Evolutionary conservation across 2,329 filamentous ascomycete species (phyloP), one percentile per base, ranked within the genome.

Genomic region (Achaetomium macrosporum): DNA sequence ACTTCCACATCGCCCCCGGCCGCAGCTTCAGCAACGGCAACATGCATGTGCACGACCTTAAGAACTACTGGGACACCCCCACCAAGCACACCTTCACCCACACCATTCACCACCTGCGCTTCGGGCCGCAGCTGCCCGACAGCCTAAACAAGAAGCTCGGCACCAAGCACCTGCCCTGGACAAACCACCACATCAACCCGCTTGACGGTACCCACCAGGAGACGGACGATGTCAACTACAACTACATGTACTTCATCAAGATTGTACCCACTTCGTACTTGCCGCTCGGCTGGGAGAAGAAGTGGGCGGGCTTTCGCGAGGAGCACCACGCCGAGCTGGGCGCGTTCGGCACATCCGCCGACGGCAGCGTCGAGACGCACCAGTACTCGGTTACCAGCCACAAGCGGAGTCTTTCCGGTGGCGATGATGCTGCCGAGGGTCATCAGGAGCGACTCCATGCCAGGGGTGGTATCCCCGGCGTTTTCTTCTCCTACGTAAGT

Each of bases 181-280:
- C 87, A 11, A 91, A 90, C 70, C 88, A 96, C 71, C 90, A 97
- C 70, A 72, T 89, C 61, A 96, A 97, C 71, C 93, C 93, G 5
- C 82, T 99, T 5, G 95, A 99, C 65, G 78, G 80, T 49, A 88
- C 86, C 3, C 74, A 79, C 58, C 90, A 97, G 75, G 73, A 77
- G 48, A 95, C 90, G 2, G 75, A 80, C 35, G 90, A 96, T 65
- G 82, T 89, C 61, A 87, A 87, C 59, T 96, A 80, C 77, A 99
- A 96, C 76, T 99, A 85, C 71, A 96, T 97, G 90, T 99, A 99
- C 76, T 99, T 99, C 71, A 79, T 99, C 71, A 99, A 99, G 77
- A 93, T 99, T 53, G 93, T 99, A 31, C 90, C 88, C 3, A 99
- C 93, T 1, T 92, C 90, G 1, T 99, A 97, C 69, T 79, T 97